A percentile compares a stretch with the other conserved stretches of the same genome.
phyloP scores from a whole-genome alignment of 805 yeast genomes.

The Ogataea kodamae region DNA sequence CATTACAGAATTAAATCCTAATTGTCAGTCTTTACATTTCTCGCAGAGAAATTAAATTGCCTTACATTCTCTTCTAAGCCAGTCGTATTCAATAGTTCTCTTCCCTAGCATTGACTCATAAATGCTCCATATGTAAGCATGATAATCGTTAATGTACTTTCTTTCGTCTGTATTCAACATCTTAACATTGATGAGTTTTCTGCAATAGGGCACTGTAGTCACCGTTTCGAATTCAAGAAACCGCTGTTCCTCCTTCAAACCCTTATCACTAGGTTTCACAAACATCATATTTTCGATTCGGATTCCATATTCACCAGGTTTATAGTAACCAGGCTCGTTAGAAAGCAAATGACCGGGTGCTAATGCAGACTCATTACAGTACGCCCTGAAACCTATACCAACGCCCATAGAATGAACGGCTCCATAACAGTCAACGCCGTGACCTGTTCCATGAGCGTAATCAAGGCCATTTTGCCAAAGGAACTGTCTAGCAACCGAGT shows the following conservation, averaged over 20 bases:
- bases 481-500: conserved; percentile 54
- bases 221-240: conserved; percentile 54
- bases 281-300: conserved; percentile 51
- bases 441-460: conserved; percentile 63
- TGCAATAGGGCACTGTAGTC: conserved; percentile 56
- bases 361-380: conserved; percentile 42
- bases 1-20: conserved; percentile 3
- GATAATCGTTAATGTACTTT: conserved; percentile 49
- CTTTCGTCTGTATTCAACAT: conserved; percentile 46
- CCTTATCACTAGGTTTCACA: conserved; percentile 39
- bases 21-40: no score
- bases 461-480: conserved; percentile 57
- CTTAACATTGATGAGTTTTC: conserved; percentile 43
- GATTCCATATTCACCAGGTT: conserved; percentile 57
- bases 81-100: conserved; percentile 38
- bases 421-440: conserved; percentile 59
- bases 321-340: conserved; percentile 63
- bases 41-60: conserved; percentile 10
- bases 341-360: conserved; percentile 53
- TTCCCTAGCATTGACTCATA: conserved; percentile 37
- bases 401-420: conserved; percentile 64
- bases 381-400: conserved; percentile 55
- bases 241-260: conserved; percentile 36
- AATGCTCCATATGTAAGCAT: conserved; percentile 43
- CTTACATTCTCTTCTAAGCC: conserved; percentile 50